Conservation (phyloP, 2,329 filamentous ascomycete species). For the Aspergillus sp. region DNA sequence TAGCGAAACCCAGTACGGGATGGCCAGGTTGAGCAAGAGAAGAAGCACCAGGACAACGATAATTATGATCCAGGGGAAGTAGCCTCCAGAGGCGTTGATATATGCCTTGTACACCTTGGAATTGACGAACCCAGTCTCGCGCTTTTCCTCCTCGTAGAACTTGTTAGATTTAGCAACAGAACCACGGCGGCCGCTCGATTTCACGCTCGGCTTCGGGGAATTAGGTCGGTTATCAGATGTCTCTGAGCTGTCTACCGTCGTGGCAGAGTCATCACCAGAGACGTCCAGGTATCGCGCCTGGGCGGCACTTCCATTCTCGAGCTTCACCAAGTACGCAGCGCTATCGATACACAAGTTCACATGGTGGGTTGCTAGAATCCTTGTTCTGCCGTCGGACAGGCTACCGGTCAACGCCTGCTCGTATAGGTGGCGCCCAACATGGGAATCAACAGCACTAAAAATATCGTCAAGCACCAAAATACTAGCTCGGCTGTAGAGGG, state of each 20-base stretch:
- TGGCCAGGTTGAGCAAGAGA: conserved; percentile 9
- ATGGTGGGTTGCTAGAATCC: conserved; percentile 74
- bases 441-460: conserved; percentile 75
- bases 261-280: not conserved
- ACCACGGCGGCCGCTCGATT: not conserved
- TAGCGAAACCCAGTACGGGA: conserved; percentile 45
- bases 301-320: conserved; percentile 6
- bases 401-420: conserved; percentile 71
- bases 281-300: not conserved
- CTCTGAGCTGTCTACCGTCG: not conserved
- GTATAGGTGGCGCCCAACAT: conserved; percentile 74
- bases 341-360: not conserved
- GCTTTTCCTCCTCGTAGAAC: conserved; percentile 72
- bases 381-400: conserved; percentile 65
- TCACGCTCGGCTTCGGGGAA: not conserved
- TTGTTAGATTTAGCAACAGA: conserved; percentile 43
- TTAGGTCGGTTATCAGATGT: not conserved
- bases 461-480: conserved; percentile 77
- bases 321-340: conserved; percentile 2
- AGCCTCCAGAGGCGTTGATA: conserved; percentile 65
- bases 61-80: conserved; percentile 59
- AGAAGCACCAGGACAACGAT: conserved; percentile 50
- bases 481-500: conserved; percentile 72
- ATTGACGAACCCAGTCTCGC: conserved; percentile 68
- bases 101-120: conserved; percentile 65